Evolutionary conservation across 73 alveolate genomes (phyloP).

Genomic region (Effrenium voratum): DNA sequence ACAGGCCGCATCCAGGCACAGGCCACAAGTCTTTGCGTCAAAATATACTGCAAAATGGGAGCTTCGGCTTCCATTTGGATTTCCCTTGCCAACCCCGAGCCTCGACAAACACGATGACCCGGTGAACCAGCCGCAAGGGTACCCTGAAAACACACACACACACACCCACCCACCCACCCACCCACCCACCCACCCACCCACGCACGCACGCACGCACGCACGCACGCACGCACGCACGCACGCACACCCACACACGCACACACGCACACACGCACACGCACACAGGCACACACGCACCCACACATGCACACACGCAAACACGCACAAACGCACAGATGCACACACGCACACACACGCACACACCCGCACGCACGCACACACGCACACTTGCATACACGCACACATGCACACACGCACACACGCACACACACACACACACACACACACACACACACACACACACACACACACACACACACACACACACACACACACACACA

Average conservation of each 20-base stretch:
- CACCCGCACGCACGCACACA: conserved; percentile 14
- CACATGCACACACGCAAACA: conserved; percentile 6
- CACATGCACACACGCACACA: background rate
- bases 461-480: conserved; percentile 20
- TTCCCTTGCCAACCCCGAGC: too few species aligned
- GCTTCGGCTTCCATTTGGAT: too few species aligned
- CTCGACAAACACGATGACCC: too few species aligned
- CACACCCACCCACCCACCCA: background rate
- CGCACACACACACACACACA: conserved; percentile 16
- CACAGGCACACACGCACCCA: background rate
- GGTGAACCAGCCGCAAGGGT: too few species aligned
- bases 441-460: conserved; percentile 14
- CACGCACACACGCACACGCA: background rate
- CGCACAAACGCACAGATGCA: background rate
- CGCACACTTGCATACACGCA: background rate
- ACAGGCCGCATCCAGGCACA: too few species aligned
- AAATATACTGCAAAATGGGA: too few species aligned
- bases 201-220: background rate
- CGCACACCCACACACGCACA: background rate
- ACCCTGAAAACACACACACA: background rate
- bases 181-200: background rate
- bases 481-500: conserved; percentile 14
- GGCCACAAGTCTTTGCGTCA: too few species aligned
- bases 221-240: background rate
- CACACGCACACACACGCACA: conserved; percentile 27